Base-by-base conservation (phyloP, 192 early-diverging fungal genomes). In the Diversispora eburnea region DNA sequence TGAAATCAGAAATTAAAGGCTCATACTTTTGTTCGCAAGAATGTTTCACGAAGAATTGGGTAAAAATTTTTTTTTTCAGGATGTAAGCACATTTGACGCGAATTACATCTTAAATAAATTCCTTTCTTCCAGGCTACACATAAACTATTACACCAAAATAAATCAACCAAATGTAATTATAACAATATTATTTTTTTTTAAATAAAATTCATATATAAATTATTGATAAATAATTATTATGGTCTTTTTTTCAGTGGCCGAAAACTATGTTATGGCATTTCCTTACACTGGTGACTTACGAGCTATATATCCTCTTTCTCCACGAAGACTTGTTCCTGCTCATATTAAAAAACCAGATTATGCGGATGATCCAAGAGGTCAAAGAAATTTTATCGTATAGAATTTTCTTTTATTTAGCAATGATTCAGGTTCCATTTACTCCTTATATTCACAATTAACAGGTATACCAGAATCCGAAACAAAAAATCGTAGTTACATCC, bases 391-490 rank as follows among this genome's bases (percentile, higher is more conserved):
- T 8, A 51, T 48, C 22, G 12, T 67, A 33, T 67, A 47, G 20
- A 49, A 55, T 54, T 61, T 9, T 15, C 60, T 8, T 64, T 4
- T 69, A 6, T 45, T 58, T 60, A n/a, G 66, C 25, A 15, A 17
- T 45, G 8, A 54, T 33, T 61, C 25, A 33, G 25, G 25, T 0
- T 33, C 25, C 25, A 33, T 33, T 33, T 33, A 33, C 25, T 33
- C 25, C 25, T 33, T 33, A 33, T 33, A 33, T 45, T 83, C 39
- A n/a, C 42, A 62, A 5, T n/a, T 65, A n/a, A 70, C 75, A 78
- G 95, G 95, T 25, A 80, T 86, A 52, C 90, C 97, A 0, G 69
- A 78, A 12, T 88, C 89, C 60, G 97, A 99, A 83, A 81, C 88
- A 10, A 81, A 89, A 17, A 88, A 89, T 63, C 87, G 85, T 25